Evolutionary conservation across 257 asterid species (phyloP).

Genomic region (Craterostigma plantagineum): DNA sequence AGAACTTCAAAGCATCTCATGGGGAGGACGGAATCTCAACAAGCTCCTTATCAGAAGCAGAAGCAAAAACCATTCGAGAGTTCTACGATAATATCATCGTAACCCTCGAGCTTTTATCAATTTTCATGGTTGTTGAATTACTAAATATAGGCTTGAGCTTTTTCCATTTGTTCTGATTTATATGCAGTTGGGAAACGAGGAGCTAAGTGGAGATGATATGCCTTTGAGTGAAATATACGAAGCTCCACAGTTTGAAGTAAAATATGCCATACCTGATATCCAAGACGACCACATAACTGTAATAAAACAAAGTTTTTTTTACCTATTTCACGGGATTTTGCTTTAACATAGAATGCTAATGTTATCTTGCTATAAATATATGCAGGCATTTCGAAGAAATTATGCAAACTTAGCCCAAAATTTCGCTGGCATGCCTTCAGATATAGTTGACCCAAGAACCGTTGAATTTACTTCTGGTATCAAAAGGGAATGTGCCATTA

Average conservation of each 20-base stretch:
- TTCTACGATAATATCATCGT: conserved; percentile 42
- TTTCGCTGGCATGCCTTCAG: conserved; percentile 21
- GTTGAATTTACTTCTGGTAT: conserved; percentile 40
- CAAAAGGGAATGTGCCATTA: conserved; percentile 52
- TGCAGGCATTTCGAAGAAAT: conserved; percentile 39
- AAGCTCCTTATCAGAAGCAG: conserved; percentile 61
- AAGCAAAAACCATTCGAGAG: conserved; percentile 50
- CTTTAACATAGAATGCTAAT: conserved; percentile 5
- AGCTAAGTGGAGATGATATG: conserved; percentile 13
- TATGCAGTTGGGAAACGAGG: conserved; percentile 12
- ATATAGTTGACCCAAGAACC: conserved; percentile 29
- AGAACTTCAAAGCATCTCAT: conserved; percentile 44
- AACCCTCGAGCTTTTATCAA: conserved; percentile 4
- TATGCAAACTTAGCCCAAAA: conserved; percentile 16
- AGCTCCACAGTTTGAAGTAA: conserved; percentile 23
- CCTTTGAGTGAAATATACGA: conserved; percentile 21
- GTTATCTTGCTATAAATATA: conserved; percentile 2
- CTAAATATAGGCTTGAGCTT: background rate
- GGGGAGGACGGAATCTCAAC: conserved; percentile 51
- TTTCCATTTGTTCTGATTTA: background rate
- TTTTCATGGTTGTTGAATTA: conserved; percentile 4
- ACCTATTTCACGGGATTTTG: conserved; percentile 5
- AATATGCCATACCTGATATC: conserved; percentile 27
- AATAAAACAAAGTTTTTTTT: conserved; percentile 4
- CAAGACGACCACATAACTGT: conserved; percentile 21